Base-by-base conservation (phyloP, 1,284 basidiomycete genomes). In the Papiliotrema terrestris region DNA sequence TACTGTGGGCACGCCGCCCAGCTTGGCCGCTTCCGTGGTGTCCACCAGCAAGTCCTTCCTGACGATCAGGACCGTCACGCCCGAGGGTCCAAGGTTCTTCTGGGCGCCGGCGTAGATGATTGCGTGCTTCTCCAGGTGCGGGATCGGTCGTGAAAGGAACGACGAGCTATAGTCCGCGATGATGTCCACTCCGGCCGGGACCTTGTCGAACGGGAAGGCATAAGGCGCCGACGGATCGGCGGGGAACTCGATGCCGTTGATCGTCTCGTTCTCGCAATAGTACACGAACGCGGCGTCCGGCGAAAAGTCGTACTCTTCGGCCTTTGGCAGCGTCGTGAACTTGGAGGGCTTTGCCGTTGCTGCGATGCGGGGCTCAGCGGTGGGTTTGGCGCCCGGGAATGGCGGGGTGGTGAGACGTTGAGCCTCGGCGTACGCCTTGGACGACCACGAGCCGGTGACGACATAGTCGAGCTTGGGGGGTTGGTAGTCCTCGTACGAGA, bases 201-300 rank as follows among this genome's bases (percentile, higher is more conserved):
- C 80, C 39, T 58, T 55, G 60, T 89, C 81, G 79, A 89, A 91
- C 2, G 95, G 94, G 82, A 98, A 97, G n/a, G 87, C 82, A 78
- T 86, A 88, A 1, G 93, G 91, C 79, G 95, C 94, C 17, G 84
- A 80, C 8, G 78, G 73, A 56, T 84, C 81, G 43, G 80, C 73
- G 3, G 88, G 81, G 79, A 91, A 98, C 79, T 98, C 89, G 53
- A 95, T 87, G 35, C 96, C 96, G 68, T 97, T 88, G 56, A 98
- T 91, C 2, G 96, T 99, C 80, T 99, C 96, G 80, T 99, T 99
- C 75, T 98, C 95, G 82, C 96, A 99, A 79, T 98, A 98, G 79
- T 96, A 98, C 53, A 98, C 86, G 69, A 94, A 84, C 9, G 90
- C 94, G 1, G 95, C 87, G 46, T 77, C 72, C 39, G 71, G 63